phyloP scores from a whole-genome alignment of 805 yeast species.

The Candida loeiensis region DNA sequence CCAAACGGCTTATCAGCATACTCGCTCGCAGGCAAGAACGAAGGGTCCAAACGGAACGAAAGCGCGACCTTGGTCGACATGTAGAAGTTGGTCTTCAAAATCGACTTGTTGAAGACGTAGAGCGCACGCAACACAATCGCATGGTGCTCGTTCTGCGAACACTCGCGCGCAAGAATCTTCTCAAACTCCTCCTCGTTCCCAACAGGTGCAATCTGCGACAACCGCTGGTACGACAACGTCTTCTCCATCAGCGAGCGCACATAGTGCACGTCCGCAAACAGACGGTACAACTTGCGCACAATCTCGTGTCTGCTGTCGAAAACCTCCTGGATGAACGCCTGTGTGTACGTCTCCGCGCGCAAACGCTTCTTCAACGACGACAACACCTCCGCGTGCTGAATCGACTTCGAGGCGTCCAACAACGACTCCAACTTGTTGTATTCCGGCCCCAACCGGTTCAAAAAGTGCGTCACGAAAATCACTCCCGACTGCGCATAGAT shows the following conservation, averaged over 20 bases:
- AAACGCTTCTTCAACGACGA: constrained; percentile 80
- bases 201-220: constrained; percentile 72
- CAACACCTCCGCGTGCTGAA: constrained; percentile 72
- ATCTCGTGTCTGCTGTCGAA: constrained; percentile 67
- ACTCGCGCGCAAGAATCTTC: constrained; percentile 57
- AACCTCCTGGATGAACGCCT: constrained; percentile 73
- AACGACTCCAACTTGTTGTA: constrained; percentile 65
- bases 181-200: constrained; percentile 73
- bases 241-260: constrained; percentile 64
- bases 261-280: constrained; percentile 89
- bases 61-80: constrained; percentile 92
- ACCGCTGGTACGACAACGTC: constrained; percentile 84
- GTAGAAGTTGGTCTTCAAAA: constrained; percentile 91
- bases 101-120: constrained; percentile 77
- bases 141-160: constrained; percentile 79
- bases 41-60: constrained; percentile 85
- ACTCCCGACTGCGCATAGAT: constrained; percentile 93
- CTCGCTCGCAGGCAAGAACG: constrained; percentile 78
- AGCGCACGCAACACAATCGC: constrained; percentile 77
- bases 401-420: constrained; percentile 57
- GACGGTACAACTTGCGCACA: constrained; percentile 79
- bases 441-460: constrained; percentile 91
- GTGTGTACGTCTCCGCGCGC: constrained; percentile 90
- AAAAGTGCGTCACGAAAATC: constrained; percentile 88
- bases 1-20: constrained; percentile 93